Conservation (phyloP, 495 filamentous ascomycete genomes). For the Terfezia boudieri region DNA sequence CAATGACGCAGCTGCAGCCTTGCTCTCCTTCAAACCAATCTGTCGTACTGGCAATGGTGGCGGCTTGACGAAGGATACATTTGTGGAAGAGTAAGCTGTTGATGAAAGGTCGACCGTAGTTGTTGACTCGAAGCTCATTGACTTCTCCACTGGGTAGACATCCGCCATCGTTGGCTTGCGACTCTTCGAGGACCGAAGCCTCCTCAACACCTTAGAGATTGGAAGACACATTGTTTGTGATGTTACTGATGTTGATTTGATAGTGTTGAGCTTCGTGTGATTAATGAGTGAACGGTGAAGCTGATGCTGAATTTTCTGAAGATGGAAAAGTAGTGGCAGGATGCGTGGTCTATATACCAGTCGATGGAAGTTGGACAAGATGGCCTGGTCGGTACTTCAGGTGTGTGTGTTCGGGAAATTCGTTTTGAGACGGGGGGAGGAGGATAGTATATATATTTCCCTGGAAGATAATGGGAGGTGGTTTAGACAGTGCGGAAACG, state of each 20-base stretch:
- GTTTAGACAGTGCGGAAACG: too few species aligned
- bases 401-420: too few species aligned
- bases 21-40: slow-evolving; percentile 37
- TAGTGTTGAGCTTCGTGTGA: too few species aligned
- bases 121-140: neutral
- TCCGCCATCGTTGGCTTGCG: neutral
- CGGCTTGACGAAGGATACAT: slow-evolving; percentile 5
- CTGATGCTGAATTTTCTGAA: too few species aligned
- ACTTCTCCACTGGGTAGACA: neutral
- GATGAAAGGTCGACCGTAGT: slow-evolving; percentile 3
- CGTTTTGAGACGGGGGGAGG: too few species aligned
- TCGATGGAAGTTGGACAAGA: too few species aligned
- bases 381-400: too few species aligned
- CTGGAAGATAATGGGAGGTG: too few species aligned
- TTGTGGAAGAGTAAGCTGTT: slow-evolving; percentile 6
- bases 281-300: neutral
- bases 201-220: neutral
- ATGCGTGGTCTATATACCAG: too few species aligned
- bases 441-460: too few species aligned
- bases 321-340: too few species aligned
- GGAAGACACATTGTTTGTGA: neutral
- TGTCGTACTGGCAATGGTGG: slow-evolving; percentile 26
- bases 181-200: neutral
- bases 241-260: too few species aligned
- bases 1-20: slow-evolving; percentile 41